These are phyloP conservation scores for Amaranthus palmeri DNA, from an alignment of 148 eudicot genomes.

Conservation along the genomic window DNA sequence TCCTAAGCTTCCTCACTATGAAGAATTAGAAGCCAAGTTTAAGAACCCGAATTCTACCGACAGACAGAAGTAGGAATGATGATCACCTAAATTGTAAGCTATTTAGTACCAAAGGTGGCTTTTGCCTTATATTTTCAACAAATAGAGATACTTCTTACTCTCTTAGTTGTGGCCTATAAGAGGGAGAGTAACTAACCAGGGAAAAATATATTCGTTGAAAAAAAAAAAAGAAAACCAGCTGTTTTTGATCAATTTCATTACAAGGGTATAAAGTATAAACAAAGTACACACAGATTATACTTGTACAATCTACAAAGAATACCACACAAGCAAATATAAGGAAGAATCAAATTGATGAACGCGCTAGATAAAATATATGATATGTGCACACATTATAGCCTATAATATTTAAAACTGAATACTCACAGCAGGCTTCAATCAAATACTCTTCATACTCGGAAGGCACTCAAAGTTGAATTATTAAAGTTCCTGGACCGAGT, in stretches of 20 bases:
- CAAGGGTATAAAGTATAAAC: conserved; percentile 10
- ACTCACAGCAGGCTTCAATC: conserved; percentile 2
- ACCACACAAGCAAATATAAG: conserved; percentile 11
- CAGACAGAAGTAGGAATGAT: background rate
- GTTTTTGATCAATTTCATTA: conserved; percentile 11
- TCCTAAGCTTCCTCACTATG: conserved; percentile 8
- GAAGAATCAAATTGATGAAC: conserved; percentile 24
- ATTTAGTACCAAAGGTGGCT: too few species aligned
- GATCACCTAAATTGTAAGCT: background rate
- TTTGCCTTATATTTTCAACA: too few species aligned
- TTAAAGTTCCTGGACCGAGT: conserved; percentile 5
- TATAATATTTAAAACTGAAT: background rate
- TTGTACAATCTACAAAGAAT: conserved; percentile 20
- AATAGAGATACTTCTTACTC: background rate
- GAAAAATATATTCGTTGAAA: background rate
- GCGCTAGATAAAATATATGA: conserved; percentile 11
- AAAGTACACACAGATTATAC: conserved; percentile 18
- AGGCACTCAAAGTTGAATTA: background rate
- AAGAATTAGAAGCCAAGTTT: background rate
- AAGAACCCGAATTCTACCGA: background rate
- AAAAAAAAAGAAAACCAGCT: background rate
- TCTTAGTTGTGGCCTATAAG: background rate
- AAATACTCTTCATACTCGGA: conserved; percentile 21
- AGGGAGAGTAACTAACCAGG: background rate
- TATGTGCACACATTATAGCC: conserved; percentile 15